Conservation (phyloP, 805 yeast genomes). For the Debaryomyces maramus region DNA sequence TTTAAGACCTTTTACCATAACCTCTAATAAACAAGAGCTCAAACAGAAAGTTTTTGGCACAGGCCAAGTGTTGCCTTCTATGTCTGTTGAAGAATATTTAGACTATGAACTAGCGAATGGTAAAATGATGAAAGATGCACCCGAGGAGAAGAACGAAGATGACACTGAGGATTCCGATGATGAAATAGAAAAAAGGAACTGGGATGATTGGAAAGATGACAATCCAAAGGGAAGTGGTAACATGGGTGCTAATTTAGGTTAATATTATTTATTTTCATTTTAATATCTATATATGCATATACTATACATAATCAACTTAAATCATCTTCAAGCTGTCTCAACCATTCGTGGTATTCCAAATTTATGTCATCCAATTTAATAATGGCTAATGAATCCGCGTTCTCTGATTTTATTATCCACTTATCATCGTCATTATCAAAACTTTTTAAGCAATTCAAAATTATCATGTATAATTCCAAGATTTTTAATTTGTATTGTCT, state of each 20-base stretch:
- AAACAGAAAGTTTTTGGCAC: slow-evolving; percentile 76
- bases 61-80: slow-evolving; percentile 90
- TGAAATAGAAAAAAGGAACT: slow-evolving; percentile 74
- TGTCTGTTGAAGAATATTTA: slow-evolving; percentile 89
- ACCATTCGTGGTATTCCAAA: slow-evolving; percentile 36
- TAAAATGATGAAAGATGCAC: slow-evolving; percentile 62
- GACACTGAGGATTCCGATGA: slow-evolving; percentile 57
- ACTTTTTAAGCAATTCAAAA: slow-evolving; percentile 37
- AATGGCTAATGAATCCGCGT: slow-evolving; percentile 16
- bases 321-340: slow-evolving; percentile 30
- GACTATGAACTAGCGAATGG: slow-evolving; percentile 86
- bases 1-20: slow-evolving; percentile 78
- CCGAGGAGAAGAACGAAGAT: slow-evolving; percentile 37
- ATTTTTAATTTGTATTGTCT: slow-evolving; percentile 38
- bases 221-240: slow-evolving; percentile 91
- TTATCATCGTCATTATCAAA: slow-evolving; percentile 34
- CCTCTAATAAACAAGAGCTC: slow-evolving; percentile 53
- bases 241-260: slow-evolving; percentile 52
- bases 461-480: slow-evolving; percentile 42
- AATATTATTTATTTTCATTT: slow-evolving; percentile 6
- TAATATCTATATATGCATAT: not conserved
- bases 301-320: slow-evolving; percentile 9
- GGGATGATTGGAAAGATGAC: slow-evolving; percentile 93
- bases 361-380: slow-evolving; percentile 29
- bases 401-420: slow-evolving; percentile 33